Base-by-base conservation (phyloP, 2,329 filamentous ascomycete genomes). In the Claviceps monticola region DNA sequence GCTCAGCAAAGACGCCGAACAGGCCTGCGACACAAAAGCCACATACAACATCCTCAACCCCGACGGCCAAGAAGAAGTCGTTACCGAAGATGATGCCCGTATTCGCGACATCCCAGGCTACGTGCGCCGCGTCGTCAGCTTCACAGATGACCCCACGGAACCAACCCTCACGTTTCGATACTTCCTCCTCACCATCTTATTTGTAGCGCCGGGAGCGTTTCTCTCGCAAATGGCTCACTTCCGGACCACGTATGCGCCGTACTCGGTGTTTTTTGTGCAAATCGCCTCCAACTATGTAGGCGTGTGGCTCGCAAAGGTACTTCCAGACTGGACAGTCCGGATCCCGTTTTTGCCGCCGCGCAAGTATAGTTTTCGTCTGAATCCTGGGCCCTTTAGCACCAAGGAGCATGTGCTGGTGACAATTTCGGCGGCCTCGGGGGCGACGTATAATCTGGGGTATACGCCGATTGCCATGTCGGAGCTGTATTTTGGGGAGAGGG, bases 211-310 rank as follows among this genome's bases (percentile, higher is more conserved):
- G 0, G 78, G 78, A 2, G 78, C 78, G 2, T 76, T 81, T 56
- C 60, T 82, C 2, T 76, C 74, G 5, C 73, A 76, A 58, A 74
- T 80, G 70, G 73, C 71, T 54, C 68, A 72, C 48, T 82, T 72
- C 58, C 71, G 78, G 45, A 81, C 78, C 1, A 81, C 78, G 0
- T 72, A 71, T 44, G 74, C 76, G 1, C 73, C 74, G 0, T 82
- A 80, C 59, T 79, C 77, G 0, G 72, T 82, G 47, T 80, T 81
- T 60, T 82, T 82, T 55, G 78, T 82, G 36, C 75, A 79, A 57
- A 76, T 80, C 48, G 75, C 75, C 0, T 75, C 71, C 46, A 76
- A 78, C 57, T 79, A 79, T 52, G 68, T 72, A 11, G 76, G 76
- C 1, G 65, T 71, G 36, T 76, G 75, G 63, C 67, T 79, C 2